Base-by-base conservation (phyloP, 371 early-diverging fungal genomes). In the Mucor lusitanicus region DNA sequence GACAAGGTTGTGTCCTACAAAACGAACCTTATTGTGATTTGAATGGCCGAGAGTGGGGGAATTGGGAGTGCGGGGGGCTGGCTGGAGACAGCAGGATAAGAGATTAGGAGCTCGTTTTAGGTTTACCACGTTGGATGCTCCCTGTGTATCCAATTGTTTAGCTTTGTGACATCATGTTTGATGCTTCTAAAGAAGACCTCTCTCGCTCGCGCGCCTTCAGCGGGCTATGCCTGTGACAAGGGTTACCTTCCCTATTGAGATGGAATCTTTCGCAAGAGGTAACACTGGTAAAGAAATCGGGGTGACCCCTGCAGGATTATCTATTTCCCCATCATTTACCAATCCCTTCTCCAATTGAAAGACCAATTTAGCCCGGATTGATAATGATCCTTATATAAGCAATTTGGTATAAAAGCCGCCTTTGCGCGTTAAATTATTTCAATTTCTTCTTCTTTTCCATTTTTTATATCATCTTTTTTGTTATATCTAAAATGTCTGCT, bases 401-500 rank as follows among this genome's bases (percentile, higher is more conserved):
- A 66, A 33, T 63, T 63, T 62, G 21, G 50, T 62, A 64, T 72
- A 64, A 64, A 68, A 65, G 50, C 65, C 63, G 50, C 57, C 65
- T 65, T 39, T 30, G 48, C 61, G 57, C 46, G 55, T 64, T 64
- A 35, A 39, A 25, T 57, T 50, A 61, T 70, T 62, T 69, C 55
- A 54, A 56, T 70, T 59, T 59, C 59, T 57, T 68, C 42, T 63
- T 67, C 58, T 61, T 56, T 65, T 67, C 60, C 68, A 19, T 50
- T 50, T 50, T 50, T 50, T 25, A 50, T 50, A 50, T 67, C 72
- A 40, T 63, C 62, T 65, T 66, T 67, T 63, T 48, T 58, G 63
- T 39, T 57, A 61, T 21, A 50, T 59, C 1, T 48, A 59, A 68
- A 58, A 83, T 83, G 83, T 83, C 83, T 73, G 77, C 81, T 70